Evolutionary conservation across 169 alveolate genomes (phyloP).

Genomic region (Neospora caninum): DNA sequence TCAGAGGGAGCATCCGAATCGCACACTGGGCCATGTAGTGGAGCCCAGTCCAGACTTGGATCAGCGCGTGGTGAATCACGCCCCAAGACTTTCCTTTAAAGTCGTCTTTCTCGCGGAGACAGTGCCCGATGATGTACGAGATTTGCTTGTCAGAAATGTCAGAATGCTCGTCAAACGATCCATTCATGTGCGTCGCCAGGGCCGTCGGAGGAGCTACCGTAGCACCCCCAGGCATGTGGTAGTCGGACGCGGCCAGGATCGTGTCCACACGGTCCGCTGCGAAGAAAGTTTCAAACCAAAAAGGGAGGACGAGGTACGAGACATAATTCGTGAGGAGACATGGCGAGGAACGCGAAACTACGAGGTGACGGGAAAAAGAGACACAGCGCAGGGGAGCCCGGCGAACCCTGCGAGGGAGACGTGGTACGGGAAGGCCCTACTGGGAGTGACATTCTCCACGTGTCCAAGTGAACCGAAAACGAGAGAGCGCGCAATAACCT

Average conservation of each 20-base stretch:
- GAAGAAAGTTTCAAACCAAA: neutral
- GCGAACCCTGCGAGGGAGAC: neutral
- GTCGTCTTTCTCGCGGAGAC: neutral
- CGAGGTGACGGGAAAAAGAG: neutral
- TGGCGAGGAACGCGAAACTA: too few relatives aligned
- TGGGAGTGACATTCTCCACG: too few relatives aligned
- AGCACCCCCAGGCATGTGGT: neutral
- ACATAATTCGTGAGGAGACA: neutral
- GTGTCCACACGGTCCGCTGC: constrained; percentile 5
- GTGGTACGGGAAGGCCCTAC: neutral
- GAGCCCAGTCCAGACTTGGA: neutral
- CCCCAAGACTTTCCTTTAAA: neutral
- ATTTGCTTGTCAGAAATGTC: neutral
- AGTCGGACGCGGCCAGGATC: neutral
- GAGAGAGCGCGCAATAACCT: too few relatives aligned
- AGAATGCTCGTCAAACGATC: neutral
- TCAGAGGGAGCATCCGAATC: neutral
- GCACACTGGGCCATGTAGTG: neutral
- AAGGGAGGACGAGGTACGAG: neutral
- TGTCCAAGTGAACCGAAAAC: too few relatives aligned
- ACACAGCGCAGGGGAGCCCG: neutral
- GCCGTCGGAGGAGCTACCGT: neutral
- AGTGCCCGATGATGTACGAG: neutral
- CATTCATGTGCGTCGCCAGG: neutral
- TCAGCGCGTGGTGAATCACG: neutral